These are phyloP conservation scores for Lepiota subincarnata DNA, from an alignment of 768 basidiomycete genomes.

Conservation along the genomic window DNA sequence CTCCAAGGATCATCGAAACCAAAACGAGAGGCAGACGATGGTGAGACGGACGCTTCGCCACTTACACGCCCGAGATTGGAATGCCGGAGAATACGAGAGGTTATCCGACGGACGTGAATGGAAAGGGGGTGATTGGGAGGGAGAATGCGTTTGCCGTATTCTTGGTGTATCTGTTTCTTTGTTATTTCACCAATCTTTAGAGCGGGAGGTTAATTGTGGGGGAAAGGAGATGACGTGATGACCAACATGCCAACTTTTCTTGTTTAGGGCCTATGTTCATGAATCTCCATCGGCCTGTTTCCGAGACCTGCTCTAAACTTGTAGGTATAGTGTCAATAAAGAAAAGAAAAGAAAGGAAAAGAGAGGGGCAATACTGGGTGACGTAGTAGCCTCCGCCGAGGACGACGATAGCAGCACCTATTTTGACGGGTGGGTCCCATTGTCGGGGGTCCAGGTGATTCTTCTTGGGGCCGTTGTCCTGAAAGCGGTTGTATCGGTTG, in stretches of 20 bases:
- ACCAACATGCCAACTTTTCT: conserved; percentile 50
- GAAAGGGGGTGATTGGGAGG: conserved; percentile 65
- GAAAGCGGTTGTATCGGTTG: conserved; percentile 10
- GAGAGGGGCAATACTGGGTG: conserved; percentile 28
- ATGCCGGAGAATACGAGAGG: conserved; percentile 61
- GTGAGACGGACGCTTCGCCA: conserved; percentile 22
- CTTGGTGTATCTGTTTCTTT: conserved; percentile 40
- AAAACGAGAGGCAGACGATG: conserved; percentile 16
- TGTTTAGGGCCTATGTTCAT: conserved; percentile 66
- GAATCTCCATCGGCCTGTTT: conserved; percentile 86
- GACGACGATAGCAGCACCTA: conserved; percentile 8
- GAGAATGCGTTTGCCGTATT: conserved; percentile 54
- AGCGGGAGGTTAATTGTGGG: background rate
- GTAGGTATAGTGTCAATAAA: background rate
- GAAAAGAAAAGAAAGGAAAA: too few species aligned
- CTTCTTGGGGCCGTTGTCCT: background rate
- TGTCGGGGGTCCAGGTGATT: background rate
- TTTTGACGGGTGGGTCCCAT: conserved; percentile 4
- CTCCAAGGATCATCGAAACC: conserved; percentile 29
- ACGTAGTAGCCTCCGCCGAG: conserved; percentile 26
- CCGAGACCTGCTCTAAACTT: conserved; percentile 83
- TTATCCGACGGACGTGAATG: conserved; percentile 65
- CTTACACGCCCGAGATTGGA: conserved; percentile 66
- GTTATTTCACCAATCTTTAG: conserved; percentile 38
- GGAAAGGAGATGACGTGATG: background rate